Base-by-base conservation (phyloP, 2,329 filamentous ascomycete genomes). In the Phaeosphaeriaceae sp. region DNA sequence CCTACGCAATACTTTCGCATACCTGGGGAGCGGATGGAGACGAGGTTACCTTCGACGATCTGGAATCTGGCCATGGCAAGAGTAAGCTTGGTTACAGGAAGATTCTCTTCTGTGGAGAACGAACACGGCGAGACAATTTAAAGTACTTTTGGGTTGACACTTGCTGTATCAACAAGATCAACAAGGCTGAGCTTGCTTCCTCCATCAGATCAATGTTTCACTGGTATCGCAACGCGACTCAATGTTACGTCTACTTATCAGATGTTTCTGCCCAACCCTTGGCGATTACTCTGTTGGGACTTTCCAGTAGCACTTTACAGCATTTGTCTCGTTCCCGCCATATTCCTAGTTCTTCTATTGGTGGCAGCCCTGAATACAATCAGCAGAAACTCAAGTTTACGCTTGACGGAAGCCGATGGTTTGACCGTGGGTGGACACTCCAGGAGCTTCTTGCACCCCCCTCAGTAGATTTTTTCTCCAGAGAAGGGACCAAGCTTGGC, bases 91-190 rank as follows among this genome's bases (percentile, higher is more conserved):
- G 36, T 13, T 41, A 41, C 19, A 41, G 19, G 13, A 41, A 41
- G 36, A 41, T 46, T 21, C 36, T 15, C 15, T 41, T 41, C 36
- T 41, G 36, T 19, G 36, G 10, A 48, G 10, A 58, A 52, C 56
- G 55, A 49, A 51, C 55, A 19, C n/a, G 19, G 27, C 44, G 17
- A 3, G 55, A 56, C 21, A 40, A 42, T 15, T 19, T 55, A 33
- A 7, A 50, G n/a, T 55, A 55, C 53, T 55, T 55, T 45, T 51
- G 33, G 52, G 40, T 55, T 6, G 36, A 56, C 22, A 56, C 53
- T 5, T 58, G 51, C 33, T 58, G 45, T 48, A 59, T 60, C 13
- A 48, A 60, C 7, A 60, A 22, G 13, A 15, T 15, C 33, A 20
- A 44, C 15, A 19, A 44, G 41, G 41, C 41, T 44, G 41, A 44